Conservation (phyloP, 2,329 filamentous ascomycete genomes). For the Aspergillus vadensis region DNA sequence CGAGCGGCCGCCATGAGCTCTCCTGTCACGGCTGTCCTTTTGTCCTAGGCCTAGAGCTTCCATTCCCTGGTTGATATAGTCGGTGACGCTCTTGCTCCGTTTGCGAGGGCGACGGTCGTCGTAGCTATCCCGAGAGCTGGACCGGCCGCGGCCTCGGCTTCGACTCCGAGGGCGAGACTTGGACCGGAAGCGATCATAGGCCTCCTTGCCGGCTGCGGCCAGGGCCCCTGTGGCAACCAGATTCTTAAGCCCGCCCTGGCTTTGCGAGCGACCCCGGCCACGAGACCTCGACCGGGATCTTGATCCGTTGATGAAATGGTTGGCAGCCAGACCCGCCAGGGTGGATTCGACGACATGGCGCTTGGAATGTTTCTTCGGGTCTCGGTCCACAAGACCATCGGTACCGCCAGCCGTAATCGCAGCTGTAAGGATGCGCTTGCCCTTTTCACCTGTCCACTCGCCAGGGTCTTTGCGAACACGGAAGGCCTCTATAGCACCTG, state of each 20-base stretch:
- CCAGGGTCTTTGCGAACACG: constrained; percentile 85
- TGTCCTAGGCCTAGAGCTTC: constrained; percentile 47
- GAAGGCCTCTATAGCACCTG: constrained; percentile 90
- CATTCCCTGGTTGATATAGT: constrained; percentile 48
- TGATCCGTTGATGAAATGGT: constrained; percentile 80
- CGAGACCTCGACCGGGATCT: constrained; percentile 71
- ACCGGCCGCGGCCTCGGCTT: constrained; percentile 41
- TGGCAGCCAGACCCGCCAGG: constrained; percentile 82
- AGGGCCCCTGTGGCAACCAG: constrained; percentile 47
- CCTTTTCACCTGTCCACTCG: constrained; percentile 86
- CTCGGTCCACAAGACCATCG: constrained; percentile 69
- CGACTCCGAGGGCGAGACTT: constrained; percentile 37
- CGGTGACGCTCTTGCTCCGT: constrained; percentile 50
- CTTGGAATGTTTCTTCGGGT: constrained; percentile 73
- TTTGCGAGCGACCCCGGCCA: constrained; percentile 51
- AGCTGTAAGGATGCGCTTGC: constrained; percentile 86
- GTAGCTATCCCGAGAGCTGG: constrained; percentile 55
- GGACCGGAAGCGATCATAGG: constrained; percentile 48
- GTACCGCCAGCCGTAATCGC: constrained; percentile 83
- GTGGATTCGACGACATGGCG: constrained; percentile 83
- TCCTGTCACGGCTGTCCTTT: constrained; percentile 30
- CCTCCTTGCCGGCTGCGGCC: constrained; percentile 52
- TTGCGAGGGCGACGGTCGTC: constrained; percentile 51
- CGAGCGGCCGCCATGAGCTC: constrained; percentile 29
- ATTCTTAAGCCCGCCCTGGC: constrained; percentile 43